A percentile compares a stretch with the other conserved stretches of the same genome.
phyloP scores from a whole-genome alignment of 1,284 basidiomycete species.

The Malassezia obtusa region DNA sequence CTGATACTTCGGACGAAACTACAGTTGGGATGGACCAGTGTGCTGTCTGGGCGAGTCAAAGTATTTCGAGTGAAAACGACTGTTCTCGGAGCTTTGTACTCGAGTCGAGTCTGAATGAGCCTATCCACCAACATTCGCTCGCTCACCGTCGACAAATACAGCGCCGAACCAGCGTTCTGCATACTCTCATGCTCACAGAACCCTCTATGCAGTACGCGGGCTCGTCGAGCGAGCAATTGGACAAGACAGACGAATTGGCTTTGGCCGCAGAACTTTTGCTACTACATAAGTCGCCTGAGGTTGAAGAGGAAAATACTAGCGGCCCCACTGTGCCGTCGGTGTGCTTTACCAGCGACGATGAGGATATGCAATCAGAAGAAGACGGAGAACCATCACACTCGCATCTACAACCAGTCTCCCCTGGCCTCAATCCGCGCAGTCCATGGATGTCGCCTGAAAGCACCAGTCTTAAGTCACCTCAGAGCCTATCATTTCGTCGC shows the following conservation, averaged over 20 bases:
- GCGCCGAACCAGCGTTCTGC: background rate
- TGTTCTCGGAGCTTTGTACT: background rate
- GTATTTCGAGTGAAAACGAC: background rate
- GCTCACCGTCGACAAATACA: background rate
- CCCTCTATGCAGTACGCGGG: background rate
- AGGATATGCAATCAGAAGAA: too few relatives aligned
- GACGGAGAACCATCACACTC: too few relatives aligned
- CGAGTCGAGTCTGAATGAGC: too few relatives aligned
- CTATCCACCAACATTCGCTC: too few relatives aligned
- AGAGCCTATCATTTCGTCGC: background rate
- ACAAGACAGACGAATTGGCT: constrained; percentile 11
- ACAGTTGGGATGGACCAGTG: background rate
- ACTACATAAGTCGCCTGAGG: background rate
- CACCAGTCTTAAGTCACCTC: background rate
- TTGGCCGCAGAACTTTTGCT: constrained; percentile 9
- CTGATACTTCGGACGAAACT: background rate
- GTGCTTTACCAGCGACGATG: background rate
- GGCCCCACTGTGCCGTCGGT: background rate
- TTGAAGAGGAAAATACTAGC: background rate
- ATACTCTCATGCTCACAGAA: background rate
- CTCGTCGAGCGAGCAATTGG: background rate
- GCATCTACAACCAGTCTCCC: background rate
- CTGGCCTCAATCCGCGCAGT: too few relatives aligned
- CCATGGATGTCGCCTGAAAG: background rate
- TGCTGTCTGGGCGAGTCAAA: background rate